Evolutionary conservation across 1,284 basidiomycete species (phyloP).

Genomic region (Ustilago vetiveriae): DNA sequence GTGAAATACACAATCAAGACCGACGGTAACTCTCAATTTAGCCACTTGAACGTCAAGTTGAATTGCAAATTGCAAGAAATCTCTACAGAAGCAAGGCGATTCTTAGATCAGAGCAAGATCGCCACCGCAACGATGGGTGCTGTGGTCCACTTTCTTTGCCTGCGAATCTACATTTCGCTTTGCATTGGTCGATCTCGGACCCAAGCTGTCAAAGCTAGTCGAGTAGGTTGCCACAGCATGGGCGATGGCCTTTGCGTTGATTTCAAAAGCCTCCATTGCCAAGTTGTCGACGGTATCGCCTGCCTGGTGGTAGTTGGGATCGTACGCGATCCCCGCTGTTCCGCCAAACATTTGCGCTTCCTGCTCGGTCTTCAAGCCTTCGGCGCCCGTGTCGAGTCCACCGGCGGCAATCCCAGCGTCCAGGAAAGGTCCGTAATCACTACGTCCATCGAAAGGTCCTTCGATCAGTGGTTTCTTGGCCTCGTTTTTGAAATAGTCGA

Average conservation of each 20-base stretch:
- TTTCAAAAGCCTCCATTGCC: conserved; percentile 31
- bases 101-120: conserved; percentile 22
- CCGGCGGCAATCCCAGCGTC: conserved; percentile 37
- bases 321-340: conserved; percentile 24
- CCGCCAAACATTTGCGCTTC: conserved; percentile 37
- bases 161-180: not conserved
- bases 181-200: conserved; percentile 7
- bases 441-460: conserved; percentile 22
- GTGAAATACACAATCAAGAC: too few species aligned
- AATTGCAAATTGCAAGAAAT: too few species aligned
- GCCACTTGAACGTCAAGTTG: too few species aligned
- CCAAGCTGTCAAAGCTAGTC: conserved; percentile 22
- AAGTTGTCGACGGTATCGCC: conserved; percentile 36
- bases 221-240: conserved; percentile 41
- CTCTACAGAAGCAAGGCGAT: too few species aligned
- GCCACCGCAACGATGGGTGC: conserved; percentile 31
- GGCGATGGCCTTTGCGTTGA: conserved; percentile 40
- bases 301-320: conserved; percentile 38
- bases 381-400: conserved; percentile 43
- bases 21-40: too few species aligned
- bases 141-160: conserved; percentile 24
- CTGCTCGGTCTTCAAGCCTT: conserved; percentile 36
- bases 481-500: conserved; percentile 31
- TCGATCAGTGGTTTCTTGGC: conserved; percentile 35
- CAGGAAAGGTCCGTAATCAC: conserved; percentile 42